Base-by-base conservation (phyloP, 495 filamentous ascomycete species). In the Penicillium verhagenii region DNA sequence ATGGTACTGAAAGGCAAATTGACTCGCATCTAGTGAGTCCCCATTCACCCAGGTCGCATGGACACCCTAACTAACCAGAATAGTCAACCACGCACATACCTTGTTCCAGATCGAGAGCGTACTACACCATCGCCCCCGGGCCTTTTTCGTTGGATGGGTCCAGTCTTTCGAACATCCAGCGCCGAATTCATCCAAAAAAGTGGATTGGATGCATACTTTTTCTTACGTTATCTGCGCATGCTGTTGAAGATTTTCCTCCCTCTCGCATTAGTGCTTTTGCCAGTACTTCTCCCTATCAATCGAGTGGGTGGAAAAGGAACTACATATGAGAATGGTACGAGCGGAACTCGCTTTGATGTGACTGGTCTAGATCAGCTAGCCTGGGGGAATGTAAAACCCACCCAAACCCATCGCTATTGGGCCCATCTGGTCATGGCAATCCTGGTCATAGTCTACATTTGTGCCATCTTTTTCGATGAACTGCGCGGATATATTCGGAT, bases 181-280 rank as follows among this genome's bases (percentile, higher is more conserved):
- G 79, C 88, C n/a, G 90, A 96, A 58, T 87, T 97, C 65, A 94
- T 97, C 55, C 86, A 90, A 35, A 96, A 96, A 71, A 96, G 91
- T 69, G 94, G 94, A 6, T 81, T 98, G 35, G 94, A 98, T 71
- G 93, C 95, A 62, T 98, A 97, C 76, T 96, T 98, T 72, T 98
- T 97, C 73, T 79, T 98, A 1, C 90, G 95, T 50, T 98, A 96
- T 67, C 79, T 98, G 14, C 90, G 93, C 51, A 94, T 96, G 68
- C 82, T 98, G 2, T 81, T 98, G 33, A 88, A 95, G 64, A 93
- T 97, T 55, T 97, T 97, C 63, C 68, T 94, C 18, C 89, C 92
- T 7, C 77, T 96, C 50, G 89, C 87, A 20, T 43, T 87, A 18
- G 66, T 96, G 25, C 85, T 97, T 24, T 75, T 97, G 21, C 95